phyloP scores from a whole-genome alignment of 257 asterid species.

The Paraleonurus japonicus region DNA sequence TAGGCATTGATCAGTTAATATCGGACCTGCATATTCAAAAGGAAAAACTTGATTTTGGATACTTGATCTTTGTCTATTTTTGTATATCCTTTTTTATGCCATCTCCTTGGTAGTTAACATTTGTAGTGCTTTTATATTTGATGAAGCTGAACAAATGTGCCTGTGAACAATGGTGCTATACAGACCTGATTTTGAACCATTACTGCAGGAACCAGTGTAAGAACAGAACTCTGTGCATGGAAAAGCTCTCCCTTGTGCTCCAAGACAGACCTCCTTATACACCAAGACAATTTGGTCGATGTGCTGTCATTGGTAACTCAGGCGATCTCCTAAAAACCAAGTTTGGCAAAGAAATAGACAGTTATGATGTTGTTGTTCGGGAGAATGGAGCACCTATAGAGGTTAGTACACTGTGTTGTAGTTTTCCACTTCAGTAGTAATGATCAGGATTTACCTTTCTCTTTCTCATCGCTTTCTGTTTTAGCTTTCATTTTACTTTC shows the following conservation, averaged over 20 bases:
- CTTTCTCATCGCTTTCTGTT: conserved; percentile 16
- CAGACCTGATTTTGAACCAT: not conserved
- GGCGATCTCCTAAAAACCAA: conserved; percentile 91
- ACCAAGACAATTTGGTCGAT: conserved; percentile 76
- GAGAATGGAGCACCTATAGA: conserved; percentile 98
- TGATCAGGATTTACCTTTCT: conserved; percentile 20
- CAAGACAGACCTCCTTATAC: conserved; percentile 78
- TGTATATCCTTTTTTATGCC: not conserved
- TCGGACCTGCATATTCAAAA: not conserved
- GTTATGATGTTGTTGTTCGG: conserved; percentile 76
- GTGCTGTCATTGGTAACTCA: conserved; percentile 98
- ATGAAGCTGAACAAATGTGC: not conserved
- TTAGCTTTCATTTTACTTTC: too few species aligned
- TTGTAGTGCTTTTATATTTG: not conserved
- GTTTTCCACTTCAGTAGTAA: conserved; percentile 5
- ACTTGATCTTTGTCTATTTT: not conserved
- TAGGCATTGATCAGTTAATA: not conserved
- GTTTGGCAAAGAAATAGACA: conserved; percentile 89
- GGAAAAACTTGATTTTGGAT: not conserved
- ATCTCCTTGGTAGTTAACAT: not conserved
- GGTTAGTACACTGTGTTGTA: conserved; percentile 41
- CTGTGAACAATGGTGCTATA: not conserved
- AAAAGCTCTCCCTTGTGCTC: conserved; percentile 86
- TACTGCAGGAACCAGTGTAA: conserved; percentile 67
- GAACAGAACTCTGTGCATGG: conserved; percentile 86